Conservation (phyloP, 2,329 filamentous ascomycete genomes). For the Leptographium wingfieldii region DNA sequence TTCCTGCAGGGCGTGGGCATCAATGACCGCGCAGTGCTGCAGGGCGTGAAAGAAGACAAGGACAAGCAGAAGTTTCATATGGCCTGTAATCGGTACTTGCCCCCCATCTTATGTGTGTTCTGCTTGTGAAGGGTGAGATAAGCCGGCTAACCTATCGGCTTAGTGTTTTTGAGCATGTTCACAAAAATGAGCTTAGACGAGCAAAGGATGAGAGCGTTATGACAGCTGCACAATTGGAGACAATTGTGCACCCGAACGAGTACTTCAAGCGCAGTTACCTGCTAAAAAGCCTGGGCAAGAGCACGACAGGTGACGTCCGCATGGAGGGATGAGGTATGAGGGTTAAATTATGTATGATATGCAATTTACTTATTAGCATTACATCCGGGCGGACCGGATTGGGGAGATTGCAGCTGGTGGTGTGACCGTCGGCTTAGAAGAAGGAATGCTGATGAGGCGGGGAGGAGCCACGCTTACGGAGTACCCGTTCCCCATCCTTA, state of each 20-base stretch:
- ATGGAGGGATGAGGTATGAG: constrained; percentile 36
- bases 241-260: constrained; percentile 92
- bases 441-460: too few species aligned
- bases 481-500: too few species aligned
- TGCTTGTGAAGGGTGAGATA: neutral
- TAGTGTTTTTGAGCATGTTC: constrained; percentile 76
- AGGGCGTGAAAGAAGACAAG: constrained; percentile 78
- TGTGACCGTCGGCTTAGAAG: too few species aligned
- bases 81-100: constrained; percentile 70
- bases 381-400: too few species aligned
- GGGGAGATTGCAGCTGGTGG: too few species aligned
- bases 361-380: too few species aligned
- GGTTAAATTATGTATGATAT: neutral
- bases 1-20: constrained; percentile 72
- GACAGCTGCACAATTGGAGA: constrained; percentile 70
- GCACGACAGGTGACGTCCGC: constrained; percentile 35
- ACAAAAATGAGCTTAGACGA: constrained; percentile 65
- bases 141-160: neutral
- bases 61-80: constrained; percentile 83
- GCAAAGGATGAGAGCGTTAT: constrained; percentile 64
- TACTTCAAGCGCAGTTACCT: constrained; percentile 94
- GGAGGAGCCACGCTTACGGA: too few species aligned
- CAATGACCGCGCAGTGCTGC: constrained; percentile 61
- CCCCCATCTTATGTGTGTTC: constrained; percentile 15
- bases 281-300: constrained; percentile 62